These are phyloP conservation scores for Pichia sp. DNA, from an alignment of 1,139 yeast genomes.

Conservation along the genomic window DNA sequence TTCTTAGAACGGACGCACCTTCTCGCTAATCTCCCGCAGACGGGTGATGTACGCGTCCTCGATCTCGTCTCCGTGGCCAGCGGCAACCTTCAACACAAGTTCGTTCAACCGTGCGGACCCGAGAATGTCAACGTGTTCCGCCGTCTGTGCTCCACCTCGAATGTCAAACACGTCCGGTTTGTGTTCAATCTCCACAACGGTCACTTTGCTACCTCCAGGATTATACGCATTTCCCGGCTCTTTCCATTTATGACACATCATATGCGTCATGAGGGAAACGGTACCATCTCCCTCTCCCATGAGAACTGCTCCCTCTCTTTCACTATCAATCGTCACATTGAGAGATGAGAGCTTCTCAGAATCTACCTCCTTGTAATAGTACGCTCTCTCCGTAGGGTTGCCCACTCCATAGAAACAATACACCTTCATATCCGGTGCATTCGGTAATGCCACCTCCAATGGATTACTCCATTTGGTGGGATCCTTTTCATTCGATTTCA, in stretches of 20 bases:
- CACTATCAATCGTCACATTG: constrained; percentile 56
- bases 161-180: constrained; percentile 93
- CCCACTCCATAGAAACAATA: constrained; percentile 94
- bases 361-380: constrained; percentile 65
- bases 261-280: constrained; percentile 75
- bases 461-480: constrained; percentile 90
- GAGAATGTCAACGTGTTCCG: constrained; percentile 94
- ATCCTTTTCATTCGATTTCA: constrained; percentile 54
- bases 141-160: constrained; percentile 95
- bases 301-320: constrained; percentile 50
- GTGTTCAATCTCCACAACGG: constrained; percentile 82
- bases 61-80: constrained; percentile 65
- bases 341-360: constrained; percentile 50
- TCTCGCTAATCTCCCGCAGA: constrained; percentile 52
- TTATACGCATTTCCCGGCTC: constrained; percentile 64
- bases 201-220: constrained; percentile 69
- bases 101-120: constrained; percentile 94
- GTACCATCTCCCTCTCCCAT: constrained; percentile 97
- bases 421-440: constrained; percentile 87
- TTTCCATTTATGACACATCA: constrained; percentile 81
- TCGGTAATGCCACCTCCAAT: constrained; percentile 80
- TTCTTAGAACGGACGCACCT: too few relatives aligned
- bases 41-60: constrained; percentile 53
- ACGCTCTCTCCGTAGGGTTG: constrained; percentile 90
- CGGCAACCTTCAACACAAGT: constrained; percentile 69